Base-by-base conservation (phyloP, 2,329 filamentous ascomycete genomes). In the Penicillium sp. region DNA sequence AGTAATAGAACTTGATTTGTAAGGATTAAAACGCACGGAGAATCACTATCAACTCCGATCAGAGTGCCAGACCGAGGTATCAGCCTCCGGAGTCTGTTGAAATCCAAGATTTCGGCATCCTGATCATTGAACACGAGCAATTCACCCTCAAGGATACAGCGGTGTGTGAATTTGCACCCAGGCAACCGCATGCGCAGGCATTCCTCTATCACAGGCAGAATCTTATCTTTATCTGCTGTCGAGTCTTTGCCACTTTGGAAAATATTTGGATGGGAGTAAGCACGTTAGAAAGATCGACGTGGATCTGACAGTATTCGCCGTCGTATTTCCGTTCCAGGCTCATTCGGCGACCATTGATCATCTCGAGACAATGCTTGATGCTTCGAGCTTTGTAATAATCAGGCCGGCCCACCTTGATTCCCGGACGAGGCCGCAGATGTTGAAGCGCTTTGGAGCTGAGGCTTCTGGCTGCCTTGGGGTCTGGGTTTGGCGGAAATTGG, bases 211-310 rank as follows among this genome's bases (percentile, higher is more conserved):
- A 78, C 78, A 2, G 78, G 76, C 46, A 87, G 83, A 18, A 95
- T 67, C 1, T 73, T 75, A 10, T 67, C 59, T 29, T 87, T 80
- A 65, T 95, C 90, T 43, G 72, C 64, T 0, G 89, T 95, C 37
- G 89, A 92, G 57, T 95, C 88, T 64, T 93, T 95, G 50, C 90
- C 89, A 61, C 89, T 93, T 95, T 96, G 9, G 89, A 95, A 64
- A 93, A 95, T 27, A 95, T 92, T 55, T 86, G 84, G 25, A 95
- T 82, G 40, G 76, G 79, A 1, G 77, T 64, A 50, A 64, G 39
- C 12, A 48, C 13, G 72, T 79, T 81, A 8, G 73, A 73, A 6
- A 88, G 72, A 62, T 95, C 83, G 33, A 95, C 74, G 61, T 95
- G 90, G 27, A 95, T 82, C 66, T 95, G 90, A 59, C 88, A 95